Evolutionary conservation across 805 yeast species (phyloP), one percentile per base, ranked within the genome.

Genomic region (Crinitomyces ghanaensis): DNA sequence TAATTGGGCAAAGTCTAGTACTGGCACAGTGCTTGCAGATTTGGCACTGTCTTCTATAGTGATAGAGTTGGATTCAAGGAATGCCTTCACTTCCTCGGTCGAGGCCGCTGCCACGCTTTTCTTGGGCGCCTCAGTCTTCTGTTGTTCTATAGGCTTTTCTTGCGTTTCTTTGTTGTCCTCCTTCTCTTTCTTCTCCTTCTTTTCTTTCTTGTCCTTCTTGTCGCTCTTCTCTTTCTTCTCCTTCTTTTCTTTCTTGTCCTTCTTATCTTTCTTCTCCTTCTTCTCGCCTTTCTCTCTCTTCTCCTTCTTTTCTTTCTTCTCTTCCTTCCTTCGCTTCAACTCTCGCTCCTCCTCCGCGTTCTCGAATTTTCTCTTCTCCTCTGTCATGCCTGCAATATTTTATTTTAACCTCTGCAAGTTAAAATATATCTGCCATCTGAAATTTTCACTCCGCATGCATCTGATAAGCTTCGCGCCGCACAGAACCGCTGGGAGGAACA

Each of bases 61-160:
- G 31, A 85, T 86, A 44, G 80, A 88, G 55, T 86, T 82, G 18
- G 68, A 73, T 34, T 64, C 55, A 43, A 76, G 64, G 52, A 80
- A 91, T 5, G 62, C 57, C 30, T 72, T 76, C 36, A 80, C 60
- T 6, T 75, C 83, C 5, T 67, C 50, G 43, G 69, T 70, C 4
- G 77, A 62, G 5, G 9, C 17, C 29, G 15, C 29, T 26, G 6
- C 17, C n/a, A 12, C 7, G n/a, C 17, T 13, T 12, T n/a, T 16
- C 22, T 27, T 27, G 30, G 17, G n/a, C 19, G 33, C 40, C 26
- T 26, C 23, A n/a, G 33, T 34, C 49, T 49, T 47, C 48, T 46
- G 9, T 49, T n/a, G n/a, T n/a, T n/a, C n/a, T n/a, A n/a, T n/a
- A n/a, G n/a, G n/a, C 53, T 35, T 51, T 51, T 60, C 59, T 20